Conservation (phyloP, 164 flowering plant species). For the Brasenia schreberi region DNA sequence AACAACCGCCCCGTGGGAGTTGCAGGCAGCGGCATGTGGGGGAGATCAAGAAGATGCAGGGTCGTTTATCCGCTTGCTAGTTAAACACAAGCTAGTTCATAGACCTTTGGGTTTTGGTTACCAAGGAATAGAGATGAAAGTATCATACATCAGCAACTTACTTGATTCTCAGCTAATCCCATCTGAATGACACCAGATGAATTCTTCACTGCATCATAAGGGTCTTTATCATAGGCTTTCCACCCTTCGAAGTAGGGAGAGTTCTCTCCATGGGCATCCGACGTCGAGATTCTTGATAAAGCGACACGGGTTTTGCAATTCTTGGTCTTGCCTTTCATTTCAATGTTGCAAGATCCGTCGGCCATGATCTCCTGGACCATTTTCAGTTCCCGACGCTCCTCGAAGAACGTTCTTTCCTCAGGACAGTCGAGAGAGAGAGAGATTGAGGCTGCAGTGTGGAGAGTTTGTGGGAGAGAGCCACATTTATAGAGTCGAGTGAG, state of each 20-base stretch:
- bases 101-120: too few species aligned
- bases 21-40: neutral
- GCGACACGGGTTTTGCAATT: neutral
- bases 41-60: neutral
- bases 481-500: neutral
- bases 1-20: too few species aligned
- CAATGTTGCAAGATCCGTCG: neutral
- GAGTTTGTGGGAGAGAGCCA: neutral
- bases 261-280: constrained; percentile 16
- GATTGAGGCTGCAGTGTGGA: neutral
- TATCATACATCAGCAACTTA: constrained; percentile 3
- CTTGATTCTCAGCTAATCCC: constrained; percentile 59
- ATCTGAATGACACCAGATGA: constrained; percentile 58
- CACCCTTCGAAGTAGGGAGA: constrained; percentile 48
- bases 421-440: too few species aligned
- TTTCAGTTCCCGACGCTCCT: neutral
- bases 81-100: too few species aligned
- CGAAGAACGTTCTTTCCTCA: neutral
- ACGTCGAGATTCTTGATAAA: constrained; percentile 1
- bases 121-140: too few species aligned
- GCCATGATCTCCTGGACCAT: neutral
- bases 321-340: neutral
- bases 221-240: constrained; percentile 31
- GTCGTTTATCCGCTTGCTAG: neutral
- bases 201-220: constrained; percentile 26